Evolutionary conservation across 331 rosid species (phyloP), one percentile per base, ranked within the genome.

Genomic region (Ulmus americana): DNA sequence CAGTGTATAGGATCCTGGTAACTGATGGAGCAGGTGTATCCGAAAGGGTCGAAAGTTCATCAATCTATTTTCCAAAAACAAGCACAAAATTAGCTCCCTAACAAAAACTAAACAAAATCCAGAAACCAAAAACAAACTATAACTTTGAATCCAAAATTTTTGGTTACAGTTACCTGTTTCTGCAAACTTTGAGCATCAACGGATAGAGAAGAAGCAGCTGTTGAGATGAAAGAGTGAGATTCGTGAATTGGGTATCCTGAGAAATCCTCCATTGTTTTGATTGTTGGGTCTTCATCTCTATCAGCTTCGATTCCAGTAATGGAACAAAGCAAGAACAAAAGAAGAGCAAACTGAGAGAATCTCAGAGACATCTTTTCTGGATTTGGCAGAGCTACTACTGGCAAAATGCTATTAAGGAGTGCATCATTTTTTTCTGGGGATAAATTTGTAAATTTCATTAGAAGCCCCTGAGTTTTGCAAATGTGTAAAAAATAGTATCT

Each of bases 11-110:
- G 67, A 89, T 71, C 81, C 98, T 82, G 51, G 98, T 86, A 5
- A 92, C 98, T 68, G 98, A 89, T 40, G 98, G 98, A 67, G 91
- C 81, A 64, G 95, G 88, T 44, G 95, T 72, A 64, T 89, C 94
- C 61, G 98, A 92, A 64, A 85, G 84, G 28, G 83, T 73, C 7
- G 97, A 76, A 44, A 92, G 95, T 65, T 92, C 95, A 64, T 89
- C 95, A 77, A 92, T 85, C 97, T 92, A 80, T 69, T 46, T 49
- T 56, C 14, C 43, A 65, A 38, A 45, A 59, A 70, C 59, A 40
- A 55, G 72, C 48, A 7, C 61, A 59, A 0, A 61, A 69, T 14
- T 16, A 40, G 75, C 38, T 59, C 22, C 8, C 44, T 15, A 46
- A 10, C 16, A 52, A 38, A 10, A 70, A 14, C 3, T 20, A 64